A percentile compares a stretch with the other conserved stretches of the same genome.
Conservation (phyloP, 306 rosid genomes). For the Quercus aquifolioides region DNA sequence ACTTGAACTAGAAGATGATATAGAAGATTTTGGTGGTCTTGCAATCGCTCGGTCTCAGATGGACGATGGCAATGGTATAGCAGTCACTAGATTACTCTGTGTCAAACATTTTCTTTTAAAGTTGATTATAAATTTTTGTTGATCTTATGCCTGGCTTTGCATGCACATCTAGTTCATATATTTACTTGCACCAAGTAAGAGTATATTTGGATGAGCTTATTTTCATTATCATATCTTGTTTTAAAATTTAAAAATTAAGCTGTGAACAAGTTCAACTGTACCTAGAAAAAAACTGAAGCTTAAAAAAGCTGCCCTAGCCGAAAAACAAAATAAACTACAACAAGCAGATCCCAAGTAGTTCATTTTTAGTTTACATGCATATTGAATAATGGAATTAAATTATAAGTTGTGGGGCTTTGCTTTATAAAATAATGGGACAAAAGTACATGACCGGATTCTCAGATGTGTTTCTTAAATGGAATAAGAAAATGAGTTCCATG, state of each 20-base stretch:
- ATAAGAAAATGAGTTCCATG: slow-evolving; percentile 19
- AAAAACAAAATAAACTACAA: too few relatives aligned
- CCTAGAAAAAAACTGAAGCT: too few relatives aligned
- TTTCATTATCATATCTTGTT: too few relatives aligned
- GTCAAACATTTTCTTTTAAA: neutral
- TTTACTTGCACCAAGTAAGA: neutral
- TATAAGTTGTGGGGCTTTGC: neutral
- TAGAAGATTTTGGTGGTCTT: slow-evolving; percentile 73
- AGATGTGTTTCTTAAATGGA: neutral
- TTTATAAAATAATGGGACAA: neutral
- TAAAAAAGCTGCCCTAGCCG: too few relatives aligned
- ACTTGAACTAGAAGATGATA: slow-evolving; percentile 78
- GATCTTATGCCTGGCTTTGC: neutral
- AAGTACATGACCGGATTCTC: neutral
- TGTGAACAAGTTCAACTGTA: too few relatives aligned
- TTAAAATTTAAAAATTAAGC: too few relatives aligned
- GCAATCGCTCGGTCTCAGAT: slow-evolving; percentile 18
- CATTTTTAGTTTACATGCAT: too few relatives aligned
- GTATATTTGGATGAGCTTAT: too few relatives aligned
- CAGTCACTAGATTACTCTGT: neutral
- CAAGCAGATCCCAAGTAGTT: too few relatives aligned
- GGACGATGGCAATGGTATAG: slow-evolving; percentile 49
- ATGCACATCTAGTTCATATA: neutral
- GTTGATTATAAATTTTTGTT: neutral
- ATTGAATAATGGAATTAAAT: neutral